Percentiles rank a stretch among this genome's conserved stretches.
These are phyloP conservation scores for Monilinia fructigena DNA, from an alignment of 2,329 filamentous ascomycete genomes.

Conservation along the genomic window DNA sequence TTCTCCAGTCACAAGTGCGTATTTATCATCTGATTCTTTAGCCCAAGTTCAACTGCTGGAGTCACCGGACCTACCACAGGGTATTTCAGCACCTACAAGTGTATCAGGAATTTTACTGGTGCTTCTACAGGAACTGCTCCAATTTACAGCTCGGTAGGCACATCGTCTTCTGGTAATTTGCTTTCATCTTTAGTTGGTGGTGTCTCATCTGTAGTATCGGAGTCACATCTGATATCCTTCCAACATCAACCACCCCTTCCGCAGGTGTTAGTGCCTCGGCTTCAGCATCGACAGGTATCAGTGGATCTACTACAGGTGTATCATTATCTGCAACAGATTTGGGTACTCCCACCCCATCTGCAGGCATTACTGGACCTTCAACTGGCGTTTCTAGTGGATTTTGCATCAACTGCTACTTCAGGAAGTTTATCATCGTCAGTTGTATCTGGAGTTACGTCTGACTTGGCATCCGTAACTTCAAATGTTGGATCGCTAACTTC, in stretches of 20 bases:
- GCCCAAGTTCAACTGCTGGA: background rate
- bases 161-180: slow-evolving; percentile 10
- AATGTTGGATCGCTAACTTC: background rate
- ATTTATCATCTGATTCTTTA: slow-evolving; percentile 2
- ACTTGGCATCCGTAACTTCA: background rate
- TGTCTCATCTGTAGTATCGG: background rate
- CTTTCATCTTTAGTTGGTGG: slow-evolving; percentile 12
- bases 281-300: no score
- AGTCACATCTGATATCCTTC: slow-evolving; percentile 13
- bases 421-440: slow-evolving; percentile 1
- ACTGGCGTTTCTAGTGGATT: background rate
- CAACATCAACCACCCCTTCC: slow-evolving; percentile 1
- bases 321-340: no score
- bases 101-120: slow-evolving; percentile 2
- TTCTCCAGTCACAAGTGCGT: slow-evolving; percentile 22
- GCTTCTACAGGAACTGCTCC: slow-evolving; percentile 6
- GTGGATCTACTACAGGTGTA: no score
- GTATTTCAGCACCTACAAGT: slow-evolving; percentile 1
- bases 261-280: no score
- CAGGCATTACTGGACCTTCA: background rate
- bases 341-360: background rate
- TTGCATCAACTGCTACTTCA: background rate
- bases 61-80: slow-evolving; percentile 11
- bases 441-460: slow-evolving; percentile 2
- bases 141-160: background rate